Evolutionary conservation across 768 basidiomycete genomes (phyloP).

Genomic region (Lactarius pseudohatsudake): DNA sequence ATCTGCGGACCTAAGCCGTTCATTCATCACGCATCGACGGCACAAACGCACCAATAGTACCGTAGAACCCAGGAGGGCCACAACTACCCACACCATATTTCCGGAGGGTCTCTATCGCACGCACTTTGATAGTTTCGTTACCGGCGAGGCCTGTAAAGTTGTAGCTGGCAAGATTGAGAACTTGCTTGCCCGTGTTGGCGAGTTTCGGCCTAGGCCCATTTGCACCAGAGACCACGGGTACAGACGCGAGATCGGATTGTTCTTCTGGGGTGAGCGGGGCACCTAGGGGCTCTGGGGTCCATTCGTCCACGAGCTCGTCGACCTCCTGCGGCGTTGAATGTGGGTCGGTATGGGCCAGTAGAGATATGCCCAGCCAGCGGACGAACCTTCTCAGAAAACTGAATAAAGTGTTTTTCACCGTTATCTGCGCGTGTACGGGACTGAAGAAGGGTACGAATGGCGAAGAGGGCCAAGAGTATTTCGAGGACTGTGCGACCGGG

Average conservation of each 20-base stretch:
- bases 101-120: constrained; percentile 77
- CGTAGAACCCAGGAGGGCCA: constrained; percentile 96
- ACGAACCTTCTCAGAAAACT: constrained; percentile 84
- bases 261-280: constrained; percentile 60
- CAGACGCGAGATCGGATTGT: constrained; percentile 62
- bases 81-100: constrained; percentile 95
- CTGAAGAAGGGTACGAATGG: constrained; percentile 86
- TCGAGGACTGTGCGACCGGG: constrained; percentile 91
- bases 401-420: constrained; percentile 83
- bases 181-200: constrained; percentile 65
- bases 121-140: constrained; percentile 82
- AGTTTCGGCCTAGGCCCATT: constrained; percentile 85
- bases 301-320: constrained; percentile 94
- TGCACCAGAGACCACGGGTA: constrained; percentile 78
- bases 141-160: constrained; percentile 91
- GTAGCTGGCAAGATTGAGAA: constrained; percentile 82
- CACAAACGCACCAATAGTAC: constrained; percentile 74
- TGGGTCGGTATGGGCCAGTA: background rate
- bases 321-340: constrained; percentile 67
- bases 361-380: background rate
- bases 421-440: constrained; percentile 85
- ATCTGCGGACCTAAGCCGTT: constrained; percentile 47
- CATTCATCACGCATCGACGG: background rate
- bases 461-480: constrained; percentile 83
- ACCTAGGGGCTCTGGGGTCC: constrained; percentile 83